Evolutionary conservation across 352 stramenopile species (phyloP), one percentile per base, ranked within the genome.

Genomic region (Pythium scleroteichum): DNA sequence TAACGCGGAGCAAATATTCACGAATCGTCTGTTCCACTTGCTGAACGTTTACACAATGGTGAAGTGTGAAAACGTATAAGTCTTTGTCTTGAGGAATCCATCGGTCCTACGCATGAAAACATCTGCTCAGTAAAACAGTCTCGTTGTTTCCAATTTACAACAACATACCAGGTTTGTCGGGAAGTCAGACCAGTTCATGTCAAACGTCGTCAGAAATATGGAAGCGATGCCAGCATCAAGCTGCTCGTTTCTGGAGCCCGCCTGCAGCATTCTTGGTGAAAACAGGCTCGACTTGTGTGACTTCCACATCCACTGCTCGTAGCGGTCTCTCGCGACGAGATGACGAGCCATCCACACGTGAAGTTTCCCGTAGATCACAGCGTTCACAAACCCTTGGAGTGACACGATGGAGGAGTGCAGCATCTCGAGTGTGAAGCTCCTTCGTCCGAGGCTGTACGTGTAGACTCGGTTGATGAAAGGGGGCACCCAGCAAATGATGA

Each of bases 351-450:
- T 19, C 27, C 46, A 50, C 44, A 50, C 44, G 23, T 50, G 9
- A 13, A 50, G 46, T 14, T 4, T 27, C 9, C 46, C 85, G 60
- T 95, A 95, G 39, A 95, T 93, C 4, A 93, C 77, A 1, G 85
- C 85, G 39, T 93, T 93, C 17, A 91, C 78, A 56, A 93, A 95
- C 40, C 85, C 85, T 71, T 92, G 84, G 0, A 93, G 70, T 5
- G 84, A 80, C 20, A 93, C 76, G 54, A 93, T 88, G 16, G 75
- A 85, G n/a, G 82, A 79, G 45, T 93, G 84, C 19, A 90, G 64
- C 66, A 92, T 82, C 33, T 76, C 80, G 14, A 93, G 56, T 3
- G 69, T 71, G 52, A 90, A 89, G 2, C 79, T 76, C 8, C 78
- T 74, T 0, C 82, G 35, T 32, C 76, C 73, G 12, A 72, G 79